Conservation (phyloP, 352 stramenopile genomes). For the Peronospora belbahrii region DNA sequence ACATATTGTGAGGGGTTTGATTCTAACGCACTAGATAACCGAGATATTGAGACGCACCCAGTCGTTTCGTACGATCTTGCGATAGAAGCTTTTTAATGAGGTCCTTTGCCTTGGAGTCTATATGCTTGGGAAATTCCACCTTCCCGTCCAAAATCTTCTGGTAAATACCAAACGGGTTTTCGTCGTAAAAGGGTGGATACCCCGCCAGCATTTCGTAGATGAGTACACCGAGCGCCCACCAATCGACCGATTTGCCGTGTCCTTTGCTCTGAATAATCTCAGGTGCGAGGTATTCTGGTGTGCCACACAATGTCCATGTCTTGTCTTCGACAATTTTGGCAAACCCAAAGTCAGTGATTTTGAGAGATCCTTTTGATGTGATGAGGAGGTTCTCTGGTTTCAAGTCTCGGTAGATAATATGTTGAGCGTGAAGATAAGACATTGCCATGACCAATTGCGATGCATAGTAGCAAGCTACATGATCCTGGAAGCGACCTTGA, state of each 20-base stretch:
- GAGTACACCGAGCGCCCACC: constrained; percentile 87
- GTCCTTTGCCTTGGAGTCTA: constrained; percentile 87
- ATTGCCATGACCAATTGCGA: constrained; percentile 85
- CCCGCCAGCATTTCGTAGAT: constrained; percentile 90
- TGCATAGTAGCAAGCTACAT: constrained; percentile 86
- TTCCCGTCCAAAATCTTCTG: constrained; percentile 90
- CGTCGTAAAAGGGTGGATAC: constrained; percentile 88
- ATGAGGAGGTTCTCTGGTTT: constrained; percentile 93
- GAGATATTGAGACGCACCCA: constrained; percentile 40
- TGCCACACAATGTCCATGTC: constrained; percentile 90
- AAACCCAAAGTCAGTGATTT: constrained; percentile 92
- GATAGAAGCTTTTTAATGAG: constrained; percentile 89
- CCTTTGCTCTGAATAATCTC: constrained; percentile 91
- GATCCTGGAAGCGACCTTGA: constrained; percentile 69
- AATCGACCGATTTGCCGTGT: constrained; percentile 87
- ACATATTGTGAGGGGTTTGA: not conserved
- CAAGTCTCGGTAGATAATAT: constrained; percentile 91
- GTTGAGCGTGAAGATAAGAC: constrained; percentile 82
- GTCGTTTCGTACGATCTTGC: constrained; percentile 83
- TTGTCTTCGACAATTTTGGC: constrained; percentile 87
- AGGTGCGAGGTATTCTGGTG: constrained; percentile 89
- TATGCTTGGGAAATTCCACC: constrained; percentile 86
- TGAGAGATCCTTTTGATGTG: constrained; percentile 83
- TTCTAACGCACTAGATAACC: not conserved
- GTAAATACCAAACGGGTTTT: constrained; percentile 91